Evolutionary conservation across 2,329 filamentous ascomycete species (phyloP).

Genomic region (Botrytis porri): DNA sequence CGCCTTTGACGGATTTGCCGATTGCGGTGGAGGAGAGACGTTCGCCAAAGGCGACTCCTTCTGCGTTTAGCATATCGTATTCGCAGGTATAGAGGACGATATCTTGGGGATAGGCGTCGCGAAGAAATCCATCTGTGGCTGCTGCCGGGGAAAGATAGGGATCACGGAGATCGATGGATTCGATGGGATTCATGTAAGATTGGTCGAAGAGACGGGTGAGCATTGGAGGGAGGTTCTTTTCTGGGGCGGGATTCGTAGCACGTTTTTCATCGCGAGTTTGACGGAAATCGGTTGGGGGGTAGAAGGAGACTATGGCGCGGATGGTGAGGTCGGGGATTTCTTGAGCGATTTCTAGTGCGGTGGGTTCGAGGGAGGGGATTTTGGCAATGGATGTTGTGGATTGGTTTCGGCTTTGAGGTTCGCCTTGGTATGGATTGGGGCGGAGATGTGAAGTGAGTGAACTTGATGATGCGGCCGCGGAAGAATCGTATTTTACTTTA

Average conservation of each 20-base stretch:
- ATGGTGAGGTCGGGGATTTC: slow-evolving; percentile 46
- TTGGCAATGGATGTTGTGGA: slow-evolving; percentile 31
- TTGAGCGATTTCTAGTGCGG: slow-evolving; percentile 35
- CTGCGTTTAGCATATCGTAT: slow-evolving; percentile 61
- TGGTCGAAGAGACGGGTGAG: slow-evolving; percentile 63
- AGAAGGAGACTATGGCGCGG: slow-evolving; percentile 56
- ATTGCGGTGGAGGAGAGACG: slow-evolving; percentile 49
- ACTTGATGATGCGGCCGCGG: background rate
- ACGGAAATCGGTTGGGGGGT: slow-evolving; percentile 61
- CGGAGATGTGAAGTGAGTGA: background rate
- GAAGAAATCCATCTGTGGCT: slow-evolving; percentile 51
- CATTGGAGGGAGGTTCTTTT: slow-evolving; percentile 55
- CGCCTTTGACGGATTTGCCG: slow-evolving; percentile 56
- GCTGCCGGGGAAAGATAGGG: slow-evolving; percentile 57
- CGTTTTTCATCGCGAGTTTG: slow-evolving; percentile 55
- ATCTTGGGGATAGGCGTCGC: slow-evolving; percentile 47
- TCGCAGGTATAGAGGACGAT: slow-evolving; percentile 61
- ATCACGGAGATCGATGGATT: slow-evolving; percentile 45
- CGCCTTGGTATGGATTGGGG: background rate
- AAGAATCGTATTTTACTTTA: background rate
- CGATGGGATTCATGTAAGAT: slow-evolving; percentile 54
- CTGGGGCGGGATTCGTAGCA: slow-evolving; percentile 51
- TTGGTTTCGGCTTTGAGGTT: slow-evolving; percentile 1
- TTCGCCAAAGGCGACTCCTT: slow-evolving; percentile 59
- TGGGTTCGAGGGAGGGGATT: slow-evolving; percentile 36